Conservation (phyloP, 148 eudicot species). For the Polygonum maritimum region DNA sequence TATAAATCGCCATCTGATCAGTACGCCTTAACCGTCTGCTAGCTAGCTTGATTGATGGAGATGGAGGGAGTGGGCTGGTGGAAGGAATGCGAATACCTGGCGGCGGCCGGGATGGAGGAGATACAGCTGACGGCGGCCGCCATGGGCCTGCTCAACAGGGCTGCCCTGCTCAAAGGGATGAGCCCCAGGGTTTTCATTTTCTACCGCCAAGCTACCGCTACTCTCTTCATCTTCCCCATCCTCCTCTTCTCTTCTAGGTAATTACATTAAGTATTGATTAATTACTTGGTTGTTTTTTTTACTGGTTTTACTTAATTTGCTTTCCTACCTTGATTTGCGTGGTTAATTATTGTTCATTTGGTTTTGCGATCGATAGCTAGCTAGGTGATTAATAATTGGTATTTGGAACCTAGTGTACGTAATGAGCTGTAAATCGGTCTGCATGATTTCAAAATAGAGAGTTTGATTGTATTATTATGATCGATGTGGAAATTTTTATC, state of each 20-base stretch:
- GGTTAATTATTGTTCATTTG: too few relatives aligned
- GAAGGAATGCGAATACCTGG: constrained; percentile 37
- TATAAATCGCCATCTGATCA: neutral
- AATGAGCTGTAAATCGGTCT: too few relatives aligned
- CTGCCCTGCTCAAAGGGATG: constrained; percentile 55
- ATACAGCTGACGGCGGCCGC: constrained; percentile 41
- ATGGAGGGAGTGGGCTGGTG: neutral
- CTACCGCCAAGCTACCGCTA: constrained; percentile 56
- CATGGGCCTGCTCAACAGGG: constrained; percentile 39
- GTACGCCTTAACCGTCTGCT: neutral
- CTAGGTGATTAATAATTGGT: too few relatives aligned
- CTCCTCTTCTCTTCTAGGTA: constrained; percentile 26
- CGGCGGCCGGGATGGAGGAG: constrained; percentile 40
- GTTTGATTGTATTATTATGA: too few relatives aligned
- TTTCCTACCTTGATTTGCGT: too few relatives aligned
- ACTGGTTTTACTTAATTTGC: neutral
- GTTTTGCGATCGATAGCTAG: too few relatives aligned
- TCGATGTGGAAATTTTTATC: too few relatives aligned
- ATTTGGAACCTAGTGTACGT: too few relatives aligned
- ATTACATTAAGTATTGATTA: constrained; percentile 20
- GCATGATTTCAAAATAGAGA: too few relatives aligned
- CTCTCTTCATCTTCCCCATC: constrained; percentile 49
- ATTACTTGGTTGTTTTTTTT: neutral
- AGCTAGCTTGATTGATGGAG: neutral
- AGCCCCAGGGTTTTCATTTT: constrained; percentile 63